phyloP scores from a whole-genome alignment of 768 basidiomycete genomes.

The Chiua virens region DNA sequence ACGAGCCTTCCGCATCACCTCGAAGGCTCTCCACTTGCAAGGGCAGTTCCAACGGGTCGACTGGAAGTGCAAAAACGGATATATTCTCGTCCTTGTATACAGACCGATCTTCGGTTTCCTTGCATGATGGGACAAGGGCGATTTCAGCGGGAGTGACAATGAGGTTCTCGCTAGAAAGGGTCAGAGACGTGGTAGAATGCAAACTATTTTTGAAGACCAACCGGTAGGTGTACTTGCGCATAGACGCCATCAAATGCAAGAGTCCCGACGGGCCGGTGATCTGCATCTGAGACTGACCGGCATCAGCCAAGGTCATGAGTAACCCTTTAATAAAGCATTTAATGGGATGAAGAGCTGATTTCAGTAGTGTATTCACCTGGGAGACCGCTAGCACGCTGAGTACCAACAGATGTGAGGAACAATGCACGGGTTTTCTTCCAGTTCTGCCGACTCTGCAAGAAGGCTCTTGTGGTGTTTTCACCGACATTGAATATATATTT shows the following conservation, averaged over 20 bases:
- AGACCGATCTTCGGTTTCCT: conserved; percentile 34
- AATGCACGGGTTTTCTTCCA: conserved; percentile 68
- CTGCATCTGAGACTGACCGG: conserved; percentile 52
- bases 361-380: conserved; percentile 49
- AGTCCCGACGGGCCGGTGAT: conserved; percentile 74
- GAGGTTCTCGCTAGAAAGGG: conserved; percentile 47
- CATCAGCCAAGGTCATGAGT: conserved; percentile 80
- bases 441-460: conserved; percentile 62
- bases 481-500: conserved; percentile 90
- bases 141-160: conserved; percentile 47
- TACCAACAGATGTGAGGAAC: conserved; percentile 68
- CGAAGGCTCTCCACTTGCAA: not conserved
- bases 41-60: conserved; percentile 30
- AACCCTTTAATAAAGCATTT: conserved; percentile 46
- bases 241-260: conserved; percentile 67
- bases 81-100: conserved; percentile 64
- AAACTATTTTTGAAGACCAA: conserved; percentile 24
- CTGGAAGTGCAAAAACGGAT: conserved; percentile 60
- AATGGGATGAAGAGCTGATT: not conserved
- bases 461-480: conserved; percentile 76
- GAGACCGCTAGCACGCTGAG: conserved; percentile 67
- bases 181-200: not conserved
- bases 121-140: conserved; percentile 24
- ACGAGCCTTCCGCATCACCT: not conserved
- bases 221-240: conserved; percentile 70